phyloP scores from a whole-genome alignment of 495 filamentous ascomycete species.

The Xanthoparmelia taractica region DNA sequence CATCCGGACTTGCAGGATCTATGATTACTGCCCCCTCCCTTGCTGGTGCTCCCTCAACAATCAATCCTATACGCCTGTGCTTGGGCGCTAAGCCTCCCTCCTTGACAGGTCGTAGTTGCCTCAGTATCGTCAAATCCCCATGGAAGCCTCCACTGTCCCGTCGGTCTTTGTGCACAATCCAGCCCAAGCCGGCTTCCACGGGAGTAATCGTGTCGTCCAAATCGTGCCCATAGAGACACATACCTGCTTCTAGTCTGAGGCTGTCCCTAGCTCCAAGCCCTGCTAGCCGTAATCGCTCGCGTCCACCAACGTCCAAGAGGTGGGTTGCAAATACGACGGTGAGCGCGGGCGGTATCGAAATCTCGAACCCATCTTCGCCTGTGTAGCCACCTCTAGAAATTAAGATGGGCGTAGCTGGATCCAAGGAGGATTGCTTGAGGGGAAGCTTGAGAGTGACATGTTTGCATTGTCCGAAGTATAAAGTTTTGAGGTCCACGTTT shows the following conservation, averaged over 20 bases:
- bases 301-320: slow-evolving; percentile 54
- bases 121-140: slow-evolving; percentile 63
- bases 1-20: slow-evolving; percentile 28
- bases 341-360: slow-evolving; percentile 58
- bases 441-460: slow-evolving; percentile 38
- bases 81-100: slow-evolving; percentile 59
- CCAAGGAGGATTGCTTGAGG: slow-evolving; percentile 6
- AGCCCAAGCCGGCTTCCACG: slow-evolving; percentile 71
- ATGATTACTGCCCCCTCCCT: slow-evolving; percentile 81
- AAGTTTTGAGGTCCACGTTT: slow-evolving; percentile 50
- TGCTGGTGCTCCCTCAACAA: slow-evolving; percentile 80
- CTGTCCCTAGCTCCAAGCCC: slow-evolving; percentile 88
- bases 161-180: slow-evolving; percentile 75
- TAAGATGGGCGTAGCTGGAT: slow-evolving; percentile 49
- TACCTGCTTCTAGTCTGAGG: slow-evolving; percentile 87
- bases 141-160: slow-evolving; percentile 61
- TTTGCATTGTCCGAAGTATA: slow-evolving; percentile 75
- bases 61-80: slow-evolving; percentile 69
- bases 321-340: slow-evolving; percentile 47
- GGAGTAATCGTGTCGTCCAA: slow-evolving; percentile 84
- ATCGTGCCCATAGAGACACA: slow-evolving; percentile 99
- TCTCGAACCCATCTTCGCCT: slow-evolving; percentile 96
- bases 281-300: slow-evolving; percentile 63
- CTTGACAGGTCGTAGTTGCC: slow-evolving; percentile 63
- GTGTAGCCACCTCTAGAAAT: slow-evolving; percentile 90